Evolutionary conservation across 352 stramenopile species (phyloP).

Genomic region (Thalassiosira hispida): DNA sequence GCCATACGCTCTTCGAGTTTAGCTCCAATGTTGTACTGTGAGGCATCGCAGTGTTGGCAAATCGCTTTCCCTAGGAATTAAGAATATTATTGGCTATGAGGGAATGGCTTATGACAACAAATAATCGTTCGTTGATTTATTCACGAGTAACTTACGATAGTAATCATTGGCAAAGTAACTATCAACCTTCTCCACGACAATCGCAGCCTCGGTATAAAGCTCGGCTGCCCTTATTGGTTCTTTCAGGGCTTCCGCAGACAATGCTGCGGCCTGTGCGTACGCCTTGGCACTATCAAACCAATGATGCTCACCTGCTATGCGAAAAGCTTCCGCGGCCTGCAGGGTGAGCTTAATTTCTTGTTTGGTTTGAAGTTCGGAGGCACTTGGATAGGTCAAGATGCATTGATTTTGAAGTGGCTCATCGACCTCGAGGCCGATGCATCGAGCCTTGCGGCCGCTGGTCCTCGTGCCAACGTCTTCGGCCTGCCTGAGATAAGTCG

Average conservation of each 20-base stretch:
- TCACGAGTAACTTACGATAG: conserved; percentile 22
- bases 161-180: conserved; percentile 46
- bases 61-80: conserved; percentile 14
- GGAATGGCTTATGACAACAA: no score
- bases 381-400: not conserved
- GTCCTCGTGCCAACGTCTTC: conserved; percentile 17
- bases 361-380: conserved; percentile 25
- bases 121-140: not conserved
- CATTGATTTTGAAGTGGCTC: conserved; percentile 2
- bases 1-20: conserved; percentile 47
- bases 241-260: conserved; percentile 29
- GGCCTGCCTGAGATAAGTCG: conserved; percentile 17
- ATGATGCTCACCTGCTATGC: conserved; percentile 38
- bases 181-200: conserved; percentile 46
- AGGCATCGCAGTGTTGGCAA: conserved; percentile 32
- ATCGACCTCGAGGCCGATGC: not conserved
- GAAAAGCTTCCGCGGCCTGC: conserved; percentile 29
- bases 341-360: conserved; percentile 37
- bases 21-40: conserved; percentile 33
- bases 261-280: conserved; percentile 21
- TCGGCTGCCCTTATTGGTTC: conserved; percentile 19
- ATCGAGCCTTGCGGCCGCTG: not conserved
- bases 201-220: conserved; percentile 29
- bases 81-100: not conserved
- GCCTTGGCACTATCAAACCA: conserved; percentile 37